Conservation (phyloP, 208 protist genomes). For the Entamoeba invadens region DNA sequence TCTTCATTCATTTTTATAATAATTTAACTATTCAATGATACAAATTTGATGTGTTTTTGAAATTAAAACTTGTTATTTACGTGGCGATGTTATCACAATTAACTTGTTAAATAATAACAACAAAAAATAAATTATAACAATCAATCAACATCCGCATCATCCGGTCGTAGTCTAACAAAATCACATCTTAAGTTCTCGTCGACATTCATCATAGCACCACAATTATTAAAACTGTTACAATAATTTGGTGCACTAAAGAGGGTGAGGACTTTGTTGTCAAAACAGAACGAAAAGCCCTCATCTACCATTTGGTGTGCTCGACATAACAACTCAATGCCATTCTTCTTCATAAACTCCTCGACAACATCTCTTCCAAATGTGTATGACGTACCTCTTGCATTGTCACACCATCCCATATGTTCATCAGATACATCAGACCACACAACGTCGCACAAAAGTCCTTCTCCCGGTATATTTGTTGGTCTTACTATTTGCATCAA, state of each 20-base stretch:
- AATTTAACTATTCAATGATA: no score
- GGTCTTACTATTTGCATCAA: slow-evolving; percentile 80
- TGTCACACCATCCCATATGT: slow-evolving; percentile 80
- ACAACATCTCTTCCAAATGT: slow-evolving; percentile 92
- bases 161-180: slow-evolving; percentile 44
- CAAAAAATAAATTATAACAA: neutral
- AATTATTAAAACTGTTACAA: slow-evolving; percentile 96
- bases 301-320: slow-evolving; percentile 94
- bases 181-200: slow-evolving; percentile 83
- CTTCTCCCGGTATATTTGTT: slow-evolving; percentile 88
- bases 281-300: slow-evolving; percentile 97
- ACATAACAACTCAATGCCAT: slow-evolving; percentile 95
- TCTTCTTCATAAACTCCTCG: slow-evolving; percentile 81
- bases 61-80: no score
- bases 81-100: no score
- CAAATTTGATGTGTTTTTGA: no score
- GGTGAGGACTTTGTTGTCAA: slow-evolving; percentile 84
- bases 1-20: no score
- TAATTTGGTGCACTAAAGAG: slow-evolving; percentile 99
- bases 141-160: neutral
- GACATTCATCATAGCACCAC: slow-evolving; percentile 86
- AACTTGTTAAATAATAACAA: neutral
- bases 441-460: slow-evolving; percentile 92
- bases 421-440: slow-evolving; percentile 91
- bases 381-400: slow-evolving; percentile 87